Conservation (phyloP, 1,139 yeast species). For the Zygosaccharomyces pseudobailii region DNA sequence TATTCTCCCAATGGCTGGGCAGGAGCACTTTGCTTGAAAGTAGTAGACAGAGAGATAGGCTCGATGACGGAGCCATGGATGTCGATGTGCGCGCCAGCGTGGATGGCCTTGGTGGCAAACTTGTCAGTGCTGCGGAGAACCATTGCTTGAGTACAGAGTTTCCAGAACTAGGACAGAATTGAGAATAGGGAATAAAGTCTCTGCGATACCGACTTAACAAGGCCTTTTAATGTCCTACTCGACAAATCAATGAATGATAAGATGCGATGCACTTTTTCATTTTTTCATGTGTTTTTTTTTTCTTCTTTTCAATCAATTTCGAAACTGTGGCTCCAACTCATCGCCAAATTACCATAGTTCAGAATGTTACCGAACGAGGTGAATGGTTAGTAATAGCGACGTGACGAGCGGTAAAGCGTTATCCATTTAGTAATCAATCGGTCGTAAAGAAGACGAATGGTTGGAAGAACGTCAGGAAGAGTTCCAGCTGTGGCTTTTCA, state of each 20-base stretch:
- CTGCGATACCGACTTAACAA: neutral
- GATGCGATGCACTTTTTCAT: neutral
- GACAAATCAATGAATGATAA: neutral
- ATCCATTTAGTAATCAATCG: neutral
- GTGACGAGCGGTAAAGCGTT: neutral
- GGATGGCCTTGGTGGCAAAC: constrained; percentile 81
- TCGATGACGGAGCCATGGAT: constrained; percentile 84
- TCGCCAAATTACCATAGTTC: neutral
- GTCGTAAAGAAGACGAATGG: neutral
- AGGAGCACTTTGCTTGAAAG: constrained; percentile 78
- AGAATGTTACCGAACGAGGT: neutral
- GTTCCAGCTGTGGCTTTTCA: constrained; percentile 3
- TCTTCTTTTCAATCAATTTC: neutral
- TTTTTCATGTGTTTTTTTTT: neutral
- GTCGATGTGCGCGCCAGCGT: constrained; percentile 75
- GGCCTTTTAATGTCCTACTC: neutral
- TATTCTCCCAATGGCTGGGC: constrained; percentile 72
- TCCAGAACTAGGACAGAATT: neutral
- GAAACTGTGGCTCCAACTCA: neutral
- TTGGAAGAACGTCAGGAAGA: neutral
- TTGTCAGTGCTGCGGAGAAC: constrained; percentile 31
- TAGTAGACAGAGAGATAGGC: constrained; percentile 79
- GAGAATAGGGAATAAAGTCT: neutral
- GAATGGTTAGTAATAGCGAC: neutral
- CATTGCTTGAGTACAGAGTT: constrained; percentile 15